phyloP scores from a whole-genome alignment of 257 asterid genomes.

The Fraxinus anomala region DNA sequence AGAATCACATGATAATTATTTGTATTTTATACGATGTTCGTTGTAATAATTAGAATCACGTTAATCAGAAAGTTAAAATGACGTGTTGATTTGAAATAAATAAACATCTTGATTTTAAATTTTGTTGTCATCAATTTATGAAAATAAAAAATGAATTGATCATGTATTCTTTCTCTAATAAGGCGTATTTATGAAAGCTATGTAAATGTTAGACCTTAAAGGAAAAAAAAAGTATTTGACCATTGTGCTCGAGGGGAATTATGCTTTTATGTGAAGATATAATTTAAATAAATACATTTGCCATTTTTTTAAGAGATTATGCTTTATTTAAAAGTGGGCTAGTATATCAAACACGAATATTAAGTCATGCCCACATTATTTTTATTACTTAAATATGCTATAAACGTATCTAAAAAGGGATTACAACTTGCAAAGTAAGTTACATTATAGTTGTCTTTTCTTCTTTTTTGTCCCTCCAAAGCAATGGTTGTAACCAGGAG shows the following conservation, averaged over 20 bases:
- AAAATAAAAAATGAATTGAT: neutral
- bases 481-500: conserved; percentile 39
- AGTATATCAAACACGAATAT: neutral
- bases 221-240: neutral
- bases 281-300: too few relatives aligned
- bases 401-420: conserved; percentile 36
- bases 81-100: too few relatives aligned
- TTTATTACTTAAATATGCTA: conserved; percentile 30
- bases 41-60: too few relatives aligned
- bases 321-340: neutral
- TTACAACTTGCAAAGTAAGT: conserved; percentile 42
- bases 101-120: too few relatives aligned
- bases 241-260: too few relatives aligned
- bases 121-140: neutral
- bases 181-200: neutral
- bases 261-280: neutral
- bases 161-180: too few relatives aligned
- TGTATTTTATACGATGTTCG: too few relatives aligned
- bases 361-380: conserved; percentile 38
- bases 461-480: conserved; percentile 45
- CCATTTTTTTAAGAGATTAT: neutral
- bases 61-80: neutral
- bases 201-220: neutral
- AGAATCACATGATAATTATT: too few relatives aligned
- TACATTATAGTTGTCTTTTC: conserved; percentile 31